A percentile compares a stretch with the other conserved stretches of the same genome.
These are phyloP conservation scores for Suillus paluster DNA, from an alignment of 768 basidiomycete species.

Conservation along the genomic window DNA sequence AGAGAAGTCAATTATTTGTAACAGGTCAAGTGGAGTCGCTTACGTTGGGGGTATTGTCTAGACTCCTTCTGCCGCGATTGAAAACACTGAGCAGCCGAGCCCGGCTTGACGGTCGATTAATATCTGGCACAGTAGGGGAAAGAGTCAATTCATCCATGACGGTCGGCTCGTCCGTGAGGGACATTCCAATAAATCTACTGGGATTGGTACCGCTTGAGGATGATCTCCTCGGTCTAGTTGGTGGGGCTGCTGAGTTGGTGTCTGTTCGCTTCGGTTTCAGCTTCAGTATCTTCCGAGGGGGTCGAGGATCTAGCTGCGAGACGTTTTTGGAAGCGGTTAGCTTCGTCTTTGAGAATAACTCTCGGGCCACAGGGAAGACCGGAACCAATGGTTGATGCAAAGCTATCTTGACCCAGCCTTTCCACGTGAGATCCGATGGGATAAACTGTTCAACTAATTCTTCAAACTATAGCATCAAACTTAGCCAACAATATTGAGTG, in stretches of 20 bases:
- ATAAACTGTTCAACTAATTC: conserved; percentile 81
- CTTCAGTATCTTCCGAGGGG: conserved; percentile 23
- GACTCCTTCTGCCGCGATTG: conserved; percentile 23
- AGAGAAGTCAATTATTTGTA: neutral
- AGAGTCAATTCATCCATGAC: conserved; percentile 24
- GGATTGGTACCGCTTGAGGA: conserved; percentile 23
- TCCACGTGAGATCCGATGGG: conserved; percentile 78
- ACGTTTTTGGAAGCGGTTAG: conserved; percentile 52
- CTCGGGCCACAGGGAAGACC: conserved; percentile 77
- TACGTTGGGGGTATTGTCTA: conserved; percentile 6
- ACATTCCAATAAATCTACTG: conserved; percentile 29
- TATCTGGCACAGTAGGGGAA: conserved; percentile 14
- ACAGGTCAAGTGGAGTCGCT: conserved; percentile 16
- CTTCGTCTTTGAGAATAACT: conserved; percentile 79
- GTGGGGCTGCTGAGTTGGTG: conserved; percentile 18
- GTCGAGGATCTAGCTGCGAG: conserved; percentile 32
- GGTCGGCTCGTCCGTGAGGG: conserved; percentile 49
- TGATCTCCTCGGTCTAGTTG: conserved; percentile 19
- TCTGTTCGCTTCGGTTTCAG: conserved; percentile 24
- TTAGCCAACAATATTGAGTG: conserved; percentile 12
- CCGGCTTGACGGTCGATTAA: conserved; percentile 29
- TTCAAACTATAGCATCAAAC: conserved; percentile 58
- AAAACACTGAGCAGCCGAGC: conserved; percentile 36
- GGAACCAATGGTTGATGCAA: conserved; percentile 81
- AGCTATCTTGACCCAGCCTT: conserved; percentile 83